Percentiles rank a stretch among this genome's conserved stretches.
Conservation (phyloP, 495 filamentous ascomycete genomes). For the Hypomontagnella monticulosa region DNA sequence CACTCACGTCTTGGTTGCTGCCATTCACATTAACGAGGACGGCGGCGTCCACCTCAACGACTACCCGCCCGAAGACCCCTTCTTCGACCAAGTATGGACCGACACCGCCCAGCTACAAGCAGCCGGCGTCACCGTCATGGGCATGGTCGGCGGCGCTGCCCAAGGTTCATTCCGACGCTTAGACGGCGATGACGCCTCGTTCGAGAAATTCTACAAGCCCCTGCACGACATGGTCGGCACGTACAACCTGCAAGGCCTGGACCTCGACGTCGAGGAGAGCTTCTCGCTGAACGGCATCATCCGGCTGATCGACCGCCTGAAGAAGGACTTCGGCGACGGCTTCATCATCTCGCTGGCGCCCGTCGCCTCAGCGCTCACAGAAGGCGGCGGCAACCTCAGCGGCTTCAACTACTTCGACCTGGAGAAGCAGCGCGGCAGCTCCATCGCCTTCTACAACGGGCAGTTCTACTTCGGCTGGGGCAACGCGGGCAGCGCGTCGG, state of each 20-base stretch:
- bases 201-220: slow-evolving; percentile 74
- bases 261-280: slow-evolving; percentile 84
- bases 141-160: slow-evolving; percentile 87
- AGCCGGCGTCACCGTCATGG: slow-evolving; percentile 74
- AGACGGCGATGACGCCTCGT: slow-evolving; percentile 63
- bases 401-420: slow-evolving; percentile 80
- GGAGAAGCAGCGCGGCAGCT: slow-evolving; percentile 69
- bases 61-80: slow-evolving; percentile 63
- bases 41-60: slow-evolving; percentile 78
- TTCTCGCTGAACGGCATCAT: slow-evolving; percentile 78
- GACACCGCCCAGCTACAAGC: slow-evolving; percentile 69
- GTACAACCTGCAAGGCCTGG: slow-evolving; percentile 74
- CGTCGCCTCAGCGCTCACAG: slow-evolving; percentile 74
- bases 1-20: slow-evolving; percentile 80
- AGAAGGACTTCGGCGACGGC: slow-evolving; percentile 71
- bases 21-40: slow-evolving; percentile 76
- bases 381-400: slow-evolving; percentile 66
- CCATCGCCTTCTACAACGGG: slow-evolving; percentile 82
- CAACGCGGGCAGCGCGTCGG: slow-evolving; percentile 62
- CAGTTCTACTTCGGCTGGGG: slow-evolving; percentile 92
- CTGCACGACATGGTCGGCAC: slow-evolving; percentile 68
- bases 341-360: slow-evolving; percentile 85
- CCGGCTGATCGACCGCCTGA: slow-evolving; percentile 78
- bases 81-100: slow-evolving; percentile 70
- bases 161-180: slow-evolving; percentile 71